Percentiles rank a stretch among this genome's conserved stretches.
phyloP scores from a whole-genome alignment of 2,329 filamentous ascomycete genomes.

The Cladosporium phlei region DNA sequence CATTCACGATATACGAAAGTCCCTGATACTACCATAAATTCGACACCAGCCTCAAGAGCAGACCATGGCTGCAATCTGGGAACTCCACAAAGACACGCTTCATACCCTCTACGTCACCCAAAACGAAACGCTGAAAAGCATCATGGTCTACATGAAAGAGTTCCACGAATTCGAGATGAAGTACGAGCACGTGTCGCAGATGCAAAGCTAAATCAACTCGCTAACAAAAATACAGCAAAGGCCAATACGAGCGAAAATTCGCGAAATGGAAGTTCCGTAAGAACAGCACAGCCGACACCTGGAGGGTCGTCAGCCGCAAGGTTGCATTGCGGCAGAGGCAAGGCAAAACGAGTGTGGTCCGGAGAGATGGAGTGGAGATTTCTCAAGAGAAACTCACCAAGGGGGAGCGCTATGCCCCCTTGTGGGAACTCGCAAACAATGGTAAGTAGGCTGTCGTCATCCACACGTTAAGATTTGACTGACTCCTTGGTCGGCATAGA shows the following conservation, averaged over 20 bases:
- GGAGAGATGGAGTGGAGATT: not conserved
- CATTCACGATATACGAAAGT: no score
- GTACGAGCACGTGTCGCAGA: not conserved
- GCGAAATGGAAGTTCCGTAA: slow-evolving; percentile 1
- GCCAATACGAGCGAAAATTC: slow-evolving; percentile 3
- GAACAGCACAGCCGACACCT: not conserved
- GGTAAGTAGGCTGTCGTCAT: not conserved
- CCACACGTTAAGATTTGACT: not conserved
- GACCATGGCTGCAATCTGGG: no score
- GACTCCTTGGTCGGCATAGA: no score
- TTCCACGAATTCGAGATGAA: not conserved
- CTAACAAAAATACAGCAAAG: not conserved
- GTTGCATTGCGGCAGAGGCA: not conserved
- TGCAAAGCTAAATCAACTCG: no score
- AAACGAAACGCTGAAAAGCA: not conserved
- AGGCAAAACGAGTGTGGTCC: not conserved
- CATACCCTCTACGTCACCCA: not conserved
- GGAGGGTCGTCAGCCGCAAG: not conserved
- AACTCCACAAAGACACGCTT: not conserved
- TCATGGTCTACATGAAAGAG: slow-evolving; percentile 2
- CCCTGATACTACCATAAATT: not conserved
- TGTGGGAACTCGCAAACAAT: no score
- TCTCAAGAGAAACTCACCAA: not conserved
- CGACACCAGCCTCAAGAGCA: no score
- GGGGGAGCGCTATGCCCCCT: not conserved